Conservation (phyloP, 2,329 filamentous ascomycete species). For the Onygenales sp. region DNA sequence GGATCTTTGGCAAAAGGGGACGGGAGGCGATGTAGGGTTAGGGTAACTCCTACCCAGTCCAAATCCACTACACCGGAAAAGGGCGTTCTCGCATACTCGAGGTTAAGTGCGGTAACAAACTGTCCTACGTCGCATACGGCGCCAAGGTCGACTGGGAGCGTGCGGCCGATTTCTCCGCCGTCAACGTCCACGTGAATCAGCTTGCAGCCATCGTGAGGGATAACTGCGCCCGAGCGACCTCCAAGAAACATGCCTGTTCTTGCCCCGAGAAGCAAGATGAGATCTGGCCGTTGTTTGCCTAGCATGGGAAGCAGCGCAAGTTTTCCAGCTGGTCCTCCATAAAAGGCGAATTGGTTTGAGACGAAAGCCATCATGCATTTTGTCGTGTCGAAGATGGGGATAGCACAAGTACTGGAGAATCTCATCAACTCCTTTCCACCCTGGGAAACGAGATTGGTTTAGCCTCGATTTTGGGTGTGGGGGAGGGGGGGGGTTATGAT, state of each 20-base stretch:
- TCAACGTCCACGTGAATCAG: constrained; percentile 36
- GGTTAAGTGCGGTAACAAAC: constrained; percentile 22
- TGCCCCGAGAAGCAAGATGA: constrained; percentile 33
- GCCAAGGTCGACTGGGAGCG: constrained; percentile 29
- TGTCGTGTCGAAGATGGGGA: neutral
- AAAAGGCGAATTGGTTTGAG: constrained; percentile 22
- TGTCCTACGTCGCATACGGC: constrained; percentile 32
- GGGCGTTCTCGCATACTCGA: constrained; percentile 6
- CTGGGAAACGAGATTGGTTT: neutral
- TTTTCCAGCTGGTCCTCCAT: constrained; percentile 24
- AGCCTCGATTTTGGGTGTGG: neutral
- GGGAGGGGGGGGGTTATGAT: neutral
- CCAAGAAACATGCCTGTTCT: constrained; percentile 35
- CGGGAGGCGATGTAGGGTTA: constrained; percentile 11
- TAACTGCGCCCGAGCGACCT: constrained; percentile 26
- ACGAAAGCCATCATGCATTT: constrained; percentile 14
- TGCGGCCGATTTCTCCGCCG: constrained; percentile 34
- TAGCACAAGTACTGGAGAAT: neutral
- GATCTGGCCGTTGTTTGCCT: constrained; percentile 27
- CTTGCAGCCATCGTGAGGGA: constrained; percentile 28
- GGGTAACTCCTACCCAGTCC: neutral
- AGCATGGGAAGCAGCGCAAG: constrained; percentile 23
- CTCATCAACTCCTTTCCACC: neutral
- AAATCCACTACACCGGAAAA: neutral
- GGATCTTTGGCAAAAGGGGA: constrained; percentile 15